phyloP scores from a whole-genome alignment of 768 basidiomycete species.

The Mycena chlorophos region DNA sequence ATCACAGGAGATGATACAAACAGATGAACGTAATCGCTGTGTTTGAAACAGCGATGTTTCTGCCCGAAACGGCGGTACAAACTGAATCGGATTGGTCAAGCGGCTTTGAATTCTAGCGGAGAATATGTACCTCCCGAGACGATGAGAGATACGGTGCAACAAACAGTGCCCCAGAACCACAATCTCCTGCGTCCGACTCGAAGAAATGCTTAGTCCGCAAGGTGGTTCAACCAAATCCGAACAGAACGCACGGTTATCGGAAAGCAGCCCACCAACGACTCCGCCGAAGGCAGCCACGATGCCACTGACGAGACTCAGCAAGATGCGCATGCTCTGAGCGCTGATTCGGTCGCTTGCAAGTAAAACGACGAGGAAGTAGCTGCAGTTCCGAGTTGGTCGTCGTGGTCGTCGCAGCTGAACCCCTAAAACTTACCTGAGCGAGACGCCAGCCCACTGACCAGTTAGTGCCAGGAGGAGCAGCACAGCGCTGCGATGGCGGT shows the following conservation, averaged over 20 bases:
- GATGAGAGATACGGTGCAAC: slow-evolving; percentile 39
- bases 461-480: slow-evolving; percentile 57
- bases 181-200: slow-evolving; percentile 46
- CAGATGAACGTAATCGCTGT: slow-evolving; percentile 49
- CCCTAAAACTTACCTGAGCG: slow-evolving; percentile 40
- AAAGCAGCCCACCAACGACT: slow-evolving; percentile 41
- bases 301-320: slow-evolving; percentile 45
- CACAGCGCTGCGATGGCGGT: slow-evolving; percentile 47
- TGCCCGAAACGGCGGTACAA: slow-evolving; percentile 44
- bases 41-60: slow-evolving; percentile 41
- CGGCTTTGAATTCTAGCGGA: neutral
- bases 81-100: slow-evolving; percentile 20
- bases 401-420: neutral
- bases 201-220: neutral
- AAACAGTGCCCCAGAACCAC: slow-evolving; percentile 50
- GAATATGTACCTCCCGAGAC: slow-evolving; percentile 38
- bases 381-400: slow-evolving; percentile 12
- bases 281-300: slow-evolving; percentile 43
- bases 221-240: neutral
- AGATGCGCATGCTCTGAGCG: slow-evolving; percentile 39
- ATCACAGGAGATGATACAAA: slow-evolving; percentile 24
- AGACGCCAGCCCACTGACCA: slow-evolving; percentile 59
- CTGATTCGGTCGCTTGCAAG: slow-evolving; percentile 40
- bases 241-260: slow-evolving; percentile 40
- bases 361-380: slow-evolving; percentile 46